Conservation (phyloP, 768 basidiomycete genomes). For the Suillus alpinus region DNA sequence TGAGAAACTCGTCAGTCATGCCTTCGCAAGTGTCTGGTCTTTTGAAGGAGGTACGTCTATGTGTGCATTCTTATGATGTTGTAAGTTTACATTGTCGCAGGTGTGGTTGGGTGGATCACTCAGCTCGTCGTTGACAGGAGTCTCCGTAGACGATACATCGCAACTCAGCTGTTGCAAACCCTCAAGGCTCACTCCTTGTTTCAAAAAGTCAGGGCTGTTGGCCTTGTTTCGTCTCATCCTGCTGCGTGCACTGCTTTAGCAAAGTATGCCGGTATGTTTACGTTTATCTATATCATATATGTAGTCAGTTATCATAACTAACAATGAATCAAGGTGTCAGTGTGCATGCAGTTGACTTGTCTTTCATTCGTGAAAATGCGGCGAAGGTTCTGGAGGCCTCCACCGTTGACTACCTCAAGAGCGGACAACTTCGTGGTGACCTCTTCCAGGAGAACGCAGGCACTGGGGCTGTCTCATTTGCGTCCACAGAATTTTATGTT, state of each 20-base stretch:
- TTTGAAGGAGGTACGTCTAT: background rate
- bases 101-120: background rate
- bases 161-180: background rate
- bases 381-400: slow-evolving; percentile 16
- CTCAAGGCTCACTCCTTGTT: background rate
- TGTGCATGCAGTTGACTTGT: slow-evolving; percentile 11
- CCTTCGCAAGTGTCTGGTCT: background rate
- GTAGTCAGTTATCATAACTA: background rate
- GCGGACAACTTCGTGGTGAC: slow-evolving; percentile 18
- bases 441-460: slow-evolving; percentile 17
- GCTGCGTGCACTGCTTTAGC: slow-evolving; percentile 26
- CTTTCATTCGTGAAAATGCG: slow-evolving; percentile 21
- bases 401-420: slow-evolving; percentile 24
- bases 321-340: background rate
- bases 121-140: background rate
- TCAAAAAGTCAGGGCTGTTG: background rate
- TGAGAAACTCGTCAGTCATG: background rate
- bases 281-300: background rate
- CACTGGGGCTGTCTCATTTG: slow-evolving; percentile 21
- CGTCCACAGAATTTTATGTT: slow-evolving; percentile 31
- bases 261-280: slow-evolving; percentile 25
- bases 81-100: background rate
- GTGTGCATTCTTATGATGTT: background rate
- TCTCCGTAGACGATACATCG: background rate
- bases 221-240: background rate